Percentiles rank a stretch among this genome's conserved stretches.
Evolutionary conservation across 1,284 basidiomycete genomes (phyloP).

Genomic region (Uromyces viciae-fabae): DNA sequence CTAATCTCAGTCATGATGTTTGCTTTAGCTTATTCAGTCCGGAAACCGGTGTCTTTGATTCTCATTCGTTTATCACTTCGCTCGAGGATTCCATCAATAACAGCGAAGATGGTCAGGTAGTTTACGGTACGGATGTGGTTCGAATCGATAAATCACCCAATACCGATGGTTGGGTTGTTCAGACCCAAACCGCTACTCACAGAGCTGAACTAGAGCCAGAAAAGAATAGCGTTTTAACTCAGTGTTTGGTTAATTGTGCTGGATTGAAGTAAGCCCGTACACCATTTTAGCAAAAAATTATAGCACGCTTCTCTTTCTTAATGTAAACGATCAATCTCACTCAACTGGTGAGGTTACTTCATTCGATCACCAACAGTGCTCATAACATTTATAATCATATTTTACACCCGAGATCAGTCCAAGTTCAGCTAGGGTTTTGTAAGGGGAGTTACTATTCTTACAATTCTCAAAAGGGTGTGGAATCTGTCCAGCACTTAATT

Average conservation of each 20-base stretch:
- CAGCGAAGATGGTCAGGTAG: constrained; percentile 69
- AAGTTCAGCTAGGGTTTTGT: constrained; percentile 48
- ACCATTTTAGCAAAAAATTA: not conserved
- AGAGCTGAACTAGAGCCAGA: constrained; percentile 25
- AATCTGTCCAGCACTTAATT: constrained; percentile 69
- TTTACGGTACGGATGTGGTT: constrained; percentile 79
- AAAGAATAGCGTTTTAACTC: constrained; percentile 71
- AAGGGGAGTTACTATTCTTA: constrained; percentile 48
- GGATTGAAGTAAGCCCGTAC: constrained; percentile 66
- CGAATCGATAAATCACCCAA: constrained; percentile 66
- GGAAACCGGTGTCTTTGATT: constrained; percentile 86
- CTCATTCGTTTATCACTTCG: constrained; percentile 61
- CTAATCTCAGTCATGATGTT: constrained; percentile 70
- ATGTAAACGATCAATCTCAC: no score
- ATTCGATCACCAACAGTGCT: no score
- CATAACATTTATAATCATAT: constrained; percentile 50
- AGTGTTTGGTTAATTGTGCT: constrained; percentile 78
- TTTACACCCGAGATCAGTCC: constrained; percentile 40
- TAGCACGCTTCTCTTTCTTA: no score
- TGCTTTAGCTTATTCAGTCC: constrained; percentile 73
- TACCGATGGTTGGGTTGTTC: constrained; percentile 61
- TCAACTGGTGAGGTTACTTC: no score
- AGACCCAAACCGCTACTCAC: constrained; percentile 55
- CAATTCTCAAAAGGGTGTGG: constrained; percentile 64
- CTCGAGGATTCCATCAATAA: constrained; percentile 55